These are phyloP conservation scores for Xylaria sp. DNA, from an alignment of 2,329 filamentous ascomycete species.

Conservation along the genomic window DNA sequence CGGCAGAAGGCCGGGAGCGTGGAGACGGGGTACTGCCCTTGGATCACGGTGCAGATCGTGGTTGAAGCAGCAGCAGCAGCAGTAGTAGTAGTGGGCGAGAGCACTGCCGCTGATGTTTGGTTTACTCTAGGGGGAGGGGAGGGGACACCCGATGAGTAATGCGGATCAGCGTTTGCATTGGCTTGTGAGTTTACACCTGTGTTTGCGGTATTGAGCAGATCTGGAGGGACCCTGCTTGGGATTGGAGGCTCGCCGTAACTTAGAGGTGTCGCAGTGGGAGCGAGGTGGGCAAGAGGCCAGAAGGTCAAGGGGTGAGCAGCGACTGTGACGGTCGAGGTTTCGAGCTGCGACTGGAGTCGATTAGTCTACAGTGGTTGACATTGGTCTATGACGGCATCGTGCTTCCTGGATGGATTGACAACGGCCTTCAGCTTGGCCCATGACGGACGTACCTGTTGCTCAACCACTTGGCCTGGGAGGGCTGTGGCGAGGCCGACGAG, in stretches of 20 bases:
- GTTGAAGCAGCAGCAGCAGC: not conserved
- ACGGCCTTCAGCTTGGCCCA: not conserved
- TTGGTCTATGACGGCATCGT: not conserved
- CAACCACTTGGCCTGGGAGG: constrained; percentile 19
- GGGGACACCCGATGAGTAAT: not conserved
- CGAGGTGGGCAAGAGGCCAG: constrained; percentile 39
- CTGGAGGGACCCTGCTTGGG: constrained; percentile 42
- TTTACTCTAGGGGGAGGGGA: not conserved
- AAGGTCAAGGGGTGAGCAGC: constrained; percentile 47
- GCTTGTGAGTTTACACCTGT: constrained; percentile 16
- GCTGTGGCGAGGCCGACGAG: constrained; percentile 20
- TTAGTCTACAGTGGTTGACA: not conserved
- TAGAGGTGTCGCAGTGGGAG: constrained; percentile 40
- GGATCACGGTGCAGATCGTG: constrained; percentile 42
- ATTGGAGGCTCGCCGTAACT: constrained; percentile 44
- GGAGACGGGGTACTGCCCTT: constrained; percentile 41
- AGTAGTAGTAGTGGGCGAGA: not conserved
- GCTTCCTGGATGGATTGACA: not conserved
- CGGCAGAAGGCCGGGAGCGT: constrained; percentile 48
- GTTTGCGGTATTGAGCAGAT: not conserved
- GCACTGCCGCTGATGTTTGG: not conserved
- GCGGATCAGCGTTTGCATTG: constrained; percentile 29
- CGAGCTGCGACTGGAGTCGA: constrained; percentile 21
- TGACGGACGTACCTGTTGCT: constrained; percentile 22
- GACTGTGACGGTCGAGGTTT: constrained; percentile 43